These are phyloP conservation scores for Umbelopsis sp. DNA, from an alignment of 192 early-diverging fungal genomes.

Conservation along the genomic window DNA sequence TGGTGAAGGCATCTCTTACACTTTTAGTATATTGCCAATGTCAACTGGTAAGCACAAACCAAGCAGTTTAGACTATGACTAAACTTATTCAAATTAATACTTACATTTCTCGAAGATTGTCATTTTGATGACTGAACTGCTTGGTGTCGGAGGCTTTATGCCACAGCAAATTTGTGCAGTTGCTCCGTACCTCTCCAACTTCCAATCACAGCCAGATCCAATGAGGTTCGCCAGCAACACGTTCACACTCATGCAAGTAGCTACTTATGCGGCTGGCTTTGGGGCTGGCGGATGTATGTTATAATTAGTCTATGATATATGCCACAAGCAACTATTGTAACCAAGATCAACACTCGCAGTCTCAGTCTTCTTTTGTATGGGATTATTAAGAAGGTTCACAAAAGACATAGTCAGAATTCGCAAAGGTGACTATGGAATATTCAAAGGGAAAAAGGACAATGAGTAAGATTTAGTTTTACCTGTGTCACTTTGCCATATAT, in stretches of 20 bases:
- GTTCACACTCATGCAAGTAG: conserved; percentile 30
- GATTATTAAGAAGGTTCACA: conserved; percentile 35
- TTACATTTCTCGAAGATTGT: conserved; percentile 23
- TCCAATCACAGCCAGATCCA: conserved; percentile 27
- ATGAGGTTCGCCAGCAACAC: conserved; percentile 31
- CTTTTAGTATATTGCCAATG: conserved; percentile 33
- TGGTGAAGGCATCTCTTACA: conserved; percentile 34
- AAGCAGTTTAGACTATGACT: neutral
- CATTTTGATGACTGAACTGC: conserved; percentile 28
- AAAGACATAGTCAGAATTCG: conserved; percentile 38
- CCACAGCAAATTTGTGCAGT: conserved; percentile 29
- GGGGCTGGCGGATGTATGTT: conserved; percentile 32
- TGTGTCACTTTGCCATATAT: neutral
- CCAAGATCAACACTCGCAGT: conserved; percentile 3
- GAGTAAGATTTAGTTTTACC: conserved; percentile 19
- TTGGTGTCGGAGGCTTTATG: conserved; percentile 34
- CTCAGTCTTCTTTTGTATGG: conserved; percentile 30
- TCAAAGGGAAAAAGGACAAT: conserved; percentile 42
- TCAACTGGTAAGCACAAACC: conserved; percentile 23
- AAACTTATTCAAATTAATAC: neutral
- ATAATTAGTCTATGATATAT: neutral
- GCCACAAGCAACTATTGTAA: neutral
- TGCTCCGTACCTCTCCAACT: conserved; percentile 31
- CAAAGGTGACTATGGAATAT: conserved; percentile 36
- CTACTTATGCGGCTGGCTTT: conserved; percentile 29